A percentile compares a stretch with the other conserved stretches of the same genome.
Evolutionary conservation across 805 yeast species (phyloP).

Genomic region (Starmerella bacillaris): DNA sequence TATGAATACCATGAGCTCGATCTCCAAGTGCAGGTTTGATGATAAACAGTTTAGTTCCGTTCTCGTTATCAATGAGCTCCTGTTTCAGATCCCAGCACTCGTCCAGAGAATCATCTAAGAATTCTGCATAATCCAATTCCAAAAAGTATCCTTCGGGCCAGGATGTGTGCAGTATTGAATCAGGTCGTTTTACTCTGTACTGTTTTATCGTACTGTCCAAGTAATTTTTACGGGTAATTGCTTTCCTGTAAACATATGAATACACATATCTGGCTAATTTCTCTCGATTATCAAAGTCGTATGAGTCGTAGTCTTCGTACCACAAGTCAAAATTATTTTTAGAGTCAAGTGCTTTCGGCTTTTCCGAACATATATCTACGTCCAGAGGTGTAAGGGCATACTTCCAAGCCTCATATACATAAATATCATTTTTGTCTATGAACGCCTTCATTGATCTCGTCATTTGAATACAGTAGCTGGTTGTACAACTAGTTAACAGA

Average conservation of each 20-base stretch:
- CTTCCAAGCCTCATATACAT: constrained; percentile 15
- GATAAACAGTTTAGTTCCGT: constrained; percentile 55
- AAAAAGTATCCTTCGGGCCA: constrained; percentile 62
- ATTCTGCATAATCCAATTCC: constrained; percentile 91
- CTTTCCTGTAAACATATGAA: constrained; percentile 70
- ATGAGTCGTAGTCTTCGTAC: constrained; percentile 77
- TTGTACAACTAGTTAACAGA: too few species aligned
- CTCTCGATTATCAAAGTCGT: constrained; percentile 43
- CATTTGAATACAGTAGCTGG: too few species aligned
- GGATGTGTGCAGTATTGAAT: constrained; percentile 38
- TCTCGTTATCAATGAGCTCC: constrained; percentile 53
- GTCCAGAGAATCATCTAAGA: constrained; percentile 80
- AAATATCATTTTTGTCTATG: constrained; percentile 11
- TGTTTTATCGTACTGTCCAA: constrained; percentile 68
- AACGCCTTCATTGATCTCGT: constrained; percentile 8
- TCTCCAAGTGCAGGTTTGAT: constrained; percentile 95
- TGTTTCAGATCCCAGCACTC: constrained; percentile 78
- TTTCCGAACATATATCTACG: constrained; percentile 1
- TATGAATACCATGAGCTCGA: constrained; percentile 84
- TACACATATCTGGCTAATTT: constrained; percentile 9
- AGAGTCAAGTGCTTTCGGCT: not conserved
- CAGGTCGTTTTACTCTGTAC: constrained; percentile 57
- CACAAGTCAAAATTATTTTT: constrained; percentile 30
- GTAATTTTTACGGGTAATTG: constrained; percentile 76
- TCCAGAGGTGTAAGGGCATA: constrained; percentile 6